Evolutionary conservation across 164 flowering plant species (phyloP), one percentile per base, ranked within the genome.

Genomic region (Chimonanthus salicifolius): DNA sequence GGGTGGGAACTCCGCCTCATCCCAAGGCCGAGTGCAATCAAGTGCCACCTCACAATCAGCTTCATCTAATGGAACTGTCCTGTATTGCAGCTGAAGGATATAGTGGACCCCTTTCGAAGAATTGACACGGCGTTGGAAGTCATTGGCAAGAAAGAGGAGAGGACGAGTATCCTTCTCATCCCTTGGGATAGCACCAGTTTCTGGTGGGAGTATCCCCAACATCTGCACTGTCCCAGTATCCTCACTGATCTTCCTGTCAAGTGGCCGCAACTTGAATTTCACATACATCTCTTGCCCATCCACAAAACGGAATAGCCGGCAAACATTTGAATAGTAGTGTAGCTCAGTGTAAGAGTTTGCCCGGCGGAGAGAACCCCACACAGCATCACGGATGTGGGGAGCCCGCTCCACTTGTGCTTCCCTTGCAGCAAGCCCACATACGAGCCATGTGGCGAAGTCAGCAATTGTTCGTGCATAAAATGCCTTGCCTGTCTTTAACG

Each of bases 1-100:
- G 51, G 78, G 81, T 2, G 96, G 96, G 70, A 81, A 88, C 71
- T 87, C 78, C 3, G 70, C 4, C 49, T 85, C 87, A 69, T 89
- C 87, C 96, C 96, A 91, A 48, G 96, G 91, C 70, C 72, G 81
- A n/a, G 92, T 91, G 84, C 93, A 89, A 74, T 91, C 96, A 7
- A 91, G 86, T 18, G 78, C 87, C 16, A 7, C 49, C 9, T 91
- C 92, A 62, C 82, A 75, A 4, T 75, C 60, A 0, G 75, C 72
- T 75, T 84, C 88, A 64, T 87, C 85, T 0, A 63, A 1, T 43
- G 91, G 90, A 9, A 89, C 83, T 65, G 88, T 82, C 48, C 84
- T 81, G 72, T 81, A 46, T 74, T 91, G 96, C 6, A 89, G 74
- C 66, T 89, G 96, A 72, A 91, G 84, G 54, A 91, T 54, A 76